Conservation (phyloP, 345 rosid genomes). For the Citrus sinensis region DNA sequence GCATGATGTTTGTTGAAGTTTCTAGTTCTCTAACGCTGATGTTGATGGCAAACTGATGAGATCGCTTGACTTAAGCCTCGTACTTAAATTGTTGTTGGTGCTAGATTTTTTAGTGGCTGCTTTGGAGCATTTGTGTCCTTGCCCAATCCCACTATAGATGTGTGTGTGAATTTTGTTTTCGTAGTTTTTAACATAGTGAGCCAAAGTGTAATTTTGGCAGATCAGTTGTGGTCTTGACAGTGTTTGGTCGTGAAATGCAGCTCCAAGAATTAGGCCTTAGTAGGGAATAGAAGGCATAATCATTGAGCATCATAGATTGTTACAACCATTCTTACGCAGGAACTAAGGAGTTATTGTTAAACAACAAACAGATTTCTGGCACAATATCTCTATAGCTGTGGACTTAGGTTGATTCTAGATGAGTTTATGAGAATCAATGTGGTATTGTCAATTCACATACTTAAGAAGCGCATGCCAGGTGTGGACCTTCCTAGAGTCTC, state of each 20-base stretch:
- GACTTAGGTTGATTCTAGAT: background rate
- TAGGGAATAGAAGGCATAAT: background rate
- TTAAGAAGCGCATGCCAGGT: background rate
- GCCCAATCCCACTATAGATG: background rate
- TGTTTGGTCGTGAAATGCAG: background rate
- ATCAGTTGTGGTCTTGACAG: background rate
- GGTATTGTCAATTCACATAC: background rate
- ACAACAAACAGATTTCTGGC: background rate
- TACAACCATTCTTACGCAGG: background rate
- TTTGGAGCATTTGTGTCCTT: background rate
- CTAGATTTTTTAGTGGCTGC: background rate
- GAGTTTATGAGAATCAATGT: background rate
- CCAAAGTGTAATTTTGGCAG: background rate
- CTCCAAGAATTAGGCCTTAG: background rate
- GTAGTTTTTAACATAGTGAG: background rate
- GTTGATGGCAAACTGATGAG: background rate
- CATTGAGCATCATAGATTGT: background rate
- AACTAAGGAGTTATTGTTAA: background rate
- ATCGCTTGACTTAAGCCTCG: background rate
- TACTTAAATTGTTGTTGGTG: background rate
- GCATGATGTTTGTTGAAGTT: background rate
- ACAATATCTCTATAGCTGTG: too few species aligned
- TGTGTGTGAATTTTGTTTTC: background rate
- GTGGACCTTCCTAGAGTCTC: background rate
- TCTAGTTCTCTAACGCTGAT: background rate